Base-by-base conservation (phyloP, 2,329 filamentous ascomycete genomes). In the Cordyceps militaris region DNA sequence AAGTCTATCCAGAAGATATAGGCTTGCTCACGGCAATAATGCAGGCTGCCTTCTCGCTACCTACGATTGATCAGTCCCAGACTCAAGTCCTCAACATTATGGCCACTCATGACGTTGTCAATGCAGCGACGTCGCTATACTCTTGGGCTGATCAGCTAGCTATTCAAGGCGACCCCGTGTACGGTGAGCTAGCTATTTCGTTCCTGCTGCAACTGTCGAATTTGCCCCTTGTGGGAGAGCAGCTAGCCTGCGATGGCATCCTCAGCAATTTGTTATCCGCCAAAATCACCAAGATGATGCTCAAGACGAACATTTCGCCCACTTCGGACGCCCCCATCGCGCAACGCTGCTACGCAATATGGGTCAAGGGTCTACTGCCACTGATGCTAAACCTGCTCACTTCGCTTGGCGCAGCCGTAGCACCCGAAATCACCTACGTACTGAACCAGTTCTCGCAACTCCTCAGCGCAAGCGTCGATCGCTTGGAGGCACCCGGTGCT, bases 71-170 rank as follows among this genome's bases (percentile, higher is more conserved):
- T 56, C 81, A 88, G 62, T 83, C 85, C 50, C 84, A 88, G 61
- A 78, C 82, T 14, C 86, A 91, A 64, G 82, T 93, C 38, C 79
- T 90, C 55, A 82, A 85, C 66, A 85, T 86, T 63, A 78, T 91
- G 76, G 77, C 82, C 1, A 82, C 83, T 48, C 85, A 91, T 67
- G 85, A 88, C 62, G 86, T 87, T 1, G 80, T 90, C 47, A 88
- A 93, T 65, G 88, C 91, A 60, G 92, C 91, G 0, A 86, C 87
- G 6, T 91, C 89, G 34, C 80, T 99, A 5, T 97, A 93, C 72
- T 96, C 91, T 0, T 99, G 94, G 94, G 84, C 93, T 4, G 91
- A 97, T 70, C 85, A 87, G 63, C 79, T 97, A 24, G 82, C 87
- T 0, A 80, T 87, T 36, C 82, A 87, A 58, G 84, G 86, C 28